Evolutionary conservation across 2,329 filamentous ascomycete genomes (phyloP).

Genomic region (Stemphylium lycopersici): DNA sequence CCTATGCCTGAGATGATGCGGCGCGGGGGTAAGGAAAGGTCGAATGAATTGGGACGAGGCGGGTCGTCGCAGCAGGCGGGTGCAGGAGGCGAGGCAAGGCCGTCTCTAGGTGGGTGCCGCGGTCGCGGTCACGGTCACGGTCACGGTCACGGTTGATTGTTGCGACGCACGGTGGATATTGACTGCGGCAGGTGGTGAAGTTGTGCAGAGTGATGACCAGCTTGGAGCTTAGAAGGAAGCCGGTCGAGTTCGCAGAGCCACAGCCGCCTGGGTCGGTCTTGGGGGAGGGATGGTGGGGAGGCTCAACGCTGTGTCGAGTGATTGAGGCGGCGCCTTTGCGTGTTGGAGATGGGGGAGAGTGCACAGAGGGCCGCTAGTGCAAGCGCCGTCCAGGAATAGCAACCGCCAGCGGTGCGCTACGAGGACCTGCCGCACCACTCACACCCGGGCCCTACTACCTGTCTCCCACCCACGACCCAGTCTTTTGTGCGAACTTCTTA

Average conservation of each 20-base stretch:
- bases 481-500: too few species aligned
- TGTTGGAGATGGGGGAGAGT: conserved; percentile 32
- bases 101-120: conserved; percentile 8
- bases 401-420: conserved; percentile 19
- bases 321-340: conserved; percentile 28
- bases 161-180: conserved; percentile 15
- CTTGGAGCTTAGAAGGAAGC: conserved; percentile 28
- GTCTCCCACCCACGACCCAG: background rate
- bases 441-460: conserved; percentile 13
- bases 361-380: conserved; percentile 16
- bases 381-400: conserved; percentile 23
- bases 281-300: conserved; percentile 21
- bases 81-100: conserved; percentile 7
- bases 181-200: background rate
- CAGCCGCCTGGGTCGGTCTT: conserved; percentile 25
- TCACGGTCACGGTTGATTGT: conserved; percentile 6
- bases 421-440: conserved; percentile 22
- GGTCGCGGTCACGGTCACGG: conserved; percentile 3
- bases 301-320: conserved; percentile 16
- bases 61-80: conserved; percentile 10
- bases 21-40: conserved; percentile 29
- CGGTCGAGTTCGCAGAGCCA: conserved; percentile 33
- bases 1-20: conserved; percentile 30
- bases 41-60: conserved; percentile 11
- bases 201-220: conserved; percentile 22